A percentile compares a stretch with the other conserved stretches of the same genome.
Evolutionary conservation across 352 stramenopile species (phyloP).

Genomic region (Plasmopara halstedii): DNA sequence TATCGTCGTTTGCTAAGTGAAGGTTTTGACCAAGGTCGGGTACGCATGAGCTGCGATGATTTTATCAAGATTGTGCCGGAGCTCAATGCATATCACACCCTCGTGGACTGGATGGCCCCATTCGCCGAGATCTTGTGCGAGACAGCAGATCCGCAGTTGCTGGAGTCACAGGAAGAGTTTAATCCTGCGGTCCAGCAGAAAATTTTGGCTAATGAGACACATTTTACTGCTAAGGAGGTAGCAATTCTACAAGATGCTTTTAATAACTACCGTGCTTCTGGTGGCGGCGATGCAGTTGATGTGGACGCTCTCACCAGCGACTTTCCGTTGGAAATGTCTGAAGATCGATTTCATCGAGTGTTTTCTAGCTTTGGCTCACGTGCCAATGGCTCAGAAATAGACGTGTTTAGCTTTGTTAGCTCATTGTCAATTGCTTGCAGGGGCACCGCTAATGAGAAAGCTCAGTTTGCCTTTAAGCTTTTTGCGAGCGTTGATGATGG

Average conservation of each 20-base stretch:
- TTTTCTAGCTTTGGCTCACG: constrained; percentile 76
- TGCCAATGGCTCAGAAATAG: constrained; percentile 72
- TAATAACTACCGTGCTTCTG: constrained; percentile 70
- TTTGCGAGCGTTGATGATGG: constrained; percentile 49
- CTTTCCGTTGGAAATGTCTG: constrained; percentile 81
- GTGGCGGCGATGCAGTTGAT: constrained; percentile 60
- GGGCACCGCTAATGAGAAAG: constrained; percentile 61
- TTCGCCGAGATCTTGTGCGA: constrained; percentile 85
- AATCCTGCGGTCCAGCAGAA: constrained; percentile 85
- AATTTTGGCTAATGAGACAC: constrained; percentile 77
- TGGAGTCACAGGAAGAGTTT: constrained; percentile 85
- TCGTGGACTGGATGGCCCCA: constrained; percentile 78
- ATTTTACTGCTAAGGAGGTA: constrained; percentile 74
- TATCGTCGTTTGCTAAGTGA: constrained; percentile 73
- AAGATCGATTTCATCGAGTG: constrained; percentile 65
- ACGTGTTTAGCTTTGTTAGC: constrained; percentile 84
- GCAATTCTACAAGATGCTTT: constrained; percentile 77
- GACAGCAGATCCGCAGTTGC: constrained; percentile 59
- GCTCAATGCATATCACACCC: constrained; percentile 41
- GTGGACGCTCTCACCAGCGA: constrained; percentile 70
- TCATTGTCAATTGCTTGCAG: constrained; percentile 70
- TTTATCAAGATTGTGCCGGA: constrained; percentile 60
- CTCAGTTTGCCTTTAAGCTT: constrained; percentile 71
- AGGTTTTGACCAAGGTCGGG: constrained; percentile 73
- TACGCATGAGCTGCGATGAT: constrained; percentile 61